These are phyloP conservation scores for Neurospora sp. DNA, from an alignment of 495 filamentous ascomycete genomes.

Conservation along the genomic window DNA sequence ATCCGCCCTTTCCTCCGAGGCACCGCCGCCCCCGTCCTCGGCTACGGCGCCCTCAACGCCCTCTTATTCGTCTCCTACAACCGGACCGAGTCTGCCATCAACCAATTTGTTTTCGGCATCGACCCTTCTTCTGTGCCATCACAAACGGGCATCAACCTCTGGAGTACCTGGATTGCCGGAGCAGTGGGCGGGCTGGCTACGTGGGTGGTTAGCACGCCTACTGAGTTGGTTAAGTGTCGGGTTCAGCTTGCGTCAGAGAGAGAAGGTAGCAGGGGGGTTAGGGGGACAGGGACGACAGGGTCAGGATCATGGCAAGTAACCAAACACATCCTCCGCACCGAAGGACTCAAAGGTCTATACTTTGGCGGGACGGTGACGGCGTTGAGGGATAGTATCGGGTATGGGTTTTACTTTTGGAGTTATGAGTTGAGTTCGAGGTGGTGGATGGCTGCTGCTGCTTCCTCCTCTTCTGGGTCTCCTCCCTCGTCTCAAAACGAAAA, in stretches of 20 bases:
- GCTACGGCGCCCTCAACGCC: constrained; percentile 83
- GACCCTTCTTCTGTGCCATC: constrained; percentile 1
- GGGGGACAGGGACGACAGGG: too few species aligned
- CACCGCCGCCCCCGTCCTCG: constrained; percentile 68
- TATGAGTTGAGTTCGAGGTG: constrained; percentile 63
- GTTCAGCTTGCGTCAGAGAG: too few species aligned
- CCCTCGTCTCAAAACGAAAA: too few species aligned
- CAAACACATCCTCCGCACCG: constrained; percentile 44
- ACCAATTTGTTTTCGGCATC: constrained; percentile 20
- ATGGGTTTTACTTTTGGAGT: constrained; percentile 88
- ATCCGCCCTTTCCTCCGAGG: constrained; percentile 41
- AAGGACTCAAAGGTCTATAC: constrained; percentile 64
- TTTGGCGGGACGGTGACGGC: constrained; percentile 69
- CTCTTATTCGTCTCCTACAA: constrained; percentile 82
- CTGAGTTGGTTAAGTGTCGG: constrained; percentile 79
- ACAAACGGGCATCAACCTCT: constrained; percentile 24
- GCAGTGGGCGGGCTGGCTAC: constrained; percentile 69
- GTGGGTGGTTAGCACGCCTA: constrained; percentile 72
- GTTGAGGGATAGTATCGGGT: constrained; percentile 72
- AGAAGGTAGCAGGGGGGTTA: too few species aligned
- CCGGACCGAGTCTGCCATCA: constrained; percentile 51
- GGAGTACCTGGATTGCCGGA: constrained; percentile 63
- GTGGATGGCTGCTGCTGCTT: constrained; percentile 13
- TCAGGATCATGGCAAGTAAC: constrained; percentile 50
- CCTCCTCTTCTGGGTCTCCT: not conserved